phyloP scores from a whole-genome alignment of 129 eudicot species.

The Flaveria bidentis region DNA sequence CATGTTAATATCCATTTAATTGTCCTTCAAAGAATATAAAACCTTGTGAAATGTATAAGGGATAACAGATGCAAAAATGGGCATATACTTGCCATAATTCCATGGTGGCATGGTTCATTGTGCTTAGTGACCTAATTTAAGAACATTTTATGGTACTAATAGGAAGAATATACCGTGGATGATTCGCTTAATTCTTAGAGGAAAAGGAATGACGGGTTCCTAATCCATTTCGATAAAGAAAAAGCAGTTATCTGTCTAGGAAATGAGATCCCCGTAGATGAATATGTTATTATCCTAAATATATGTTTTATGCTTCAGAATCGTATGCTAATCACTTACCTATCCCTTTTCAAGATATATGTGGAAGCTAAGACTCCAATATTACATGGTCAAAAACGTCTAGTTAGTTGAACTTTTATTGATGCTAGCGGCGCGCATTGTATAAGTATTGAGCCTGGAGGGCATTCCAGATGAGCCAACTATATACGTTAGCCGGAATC shows the following conservation, averaged over 20 bases:
- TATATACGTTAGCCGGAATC: not conserved
- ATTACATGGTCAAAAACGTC: slow-evolving; percentile 17
- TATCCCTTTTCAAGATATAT: not conserved
- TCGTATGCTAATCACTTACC: slow-evolving; percentile 12
- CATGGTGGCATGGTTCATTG: slow-evolving; percentile 19
- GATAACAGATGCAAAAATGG: slow-evolving; percentile 28
- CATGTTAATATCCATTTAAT: slow-evolving; percentile 17
- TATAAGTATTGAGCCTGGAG: not conserved
- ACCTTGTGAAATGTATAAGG: slow-evolving; percentile 16
- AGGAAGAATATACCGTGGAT: slow-evolving; percentile 21
- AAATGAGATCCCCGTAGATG: slow-evolving; percentile 18
- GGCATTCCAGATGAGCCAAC: not conserved
- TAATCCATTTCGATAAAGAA: slow-evolving; percentile 14
- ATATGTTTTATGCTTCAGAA: slow-evolving; percentile 18
- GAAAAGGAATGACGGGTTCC: slow-evolving; percentile 21
- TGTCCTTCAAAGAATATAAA: slow-evolving; percentile 28
- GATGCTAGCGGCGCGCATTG: not conserved
- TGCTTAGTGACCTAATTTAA: slow-evolving; percentile 26
- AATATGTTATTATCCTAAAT: slow-evolving; percentile 25
- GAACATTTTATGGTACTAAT: slow-evolving; percentile 27
- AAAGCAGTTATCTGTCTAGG: not conserved
- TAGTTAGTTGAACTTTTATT: not conserved
- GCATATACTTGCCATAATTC: slow-evolving; percentile 32
- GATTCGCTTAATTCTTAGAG: slow-evolving; percentile 25
- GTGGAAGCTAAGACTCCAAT: not conserved